A percentile compares a stretch with the other conserved stretches of the same genome.
These are phyloP conservation scores for Erodium maritimum DNA, from an alignment of 345 rosid species.

Conservation along the genomic window DNA sequence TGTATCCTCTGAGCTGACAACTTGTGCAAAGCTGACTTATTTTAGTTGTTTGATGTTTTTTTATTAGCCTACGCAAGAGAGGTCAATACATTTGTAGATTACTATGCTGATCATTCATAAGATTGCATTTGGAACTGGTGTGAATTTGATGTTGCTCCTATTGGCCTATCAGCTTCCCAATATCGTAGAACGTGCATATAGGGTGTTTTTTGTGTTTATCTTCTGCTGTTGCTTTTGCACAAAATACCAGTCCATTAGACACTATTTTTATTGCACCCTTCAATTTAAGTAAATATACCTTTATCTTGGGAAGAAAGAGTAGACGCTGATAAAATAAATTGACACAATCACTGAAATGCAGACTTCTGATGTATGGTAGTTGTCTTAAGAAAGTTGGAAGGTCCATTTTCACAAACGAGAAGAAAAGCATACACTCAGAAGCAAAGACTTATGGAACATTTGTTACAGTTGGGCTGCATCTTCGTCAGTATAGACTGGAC, in stretches of 20 bases:
- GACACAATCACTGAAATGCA: conserved; percentile 24
- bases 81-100: not conserved
- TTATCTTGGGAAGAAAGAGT: not conserved
- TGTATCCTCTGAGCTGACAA: not conserved
- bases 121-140: no score
- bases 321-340: not conserved
- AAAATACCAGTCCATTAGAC: no score
- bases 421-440: conserved; percentile 15
- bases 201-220: not conserved
- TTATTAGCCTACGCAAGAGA: not conserved
- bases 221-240: not conserved
- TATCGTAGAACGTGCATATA: not conserved
- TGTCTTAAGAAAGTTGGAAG: conserved; percentile 21
- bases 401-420: conserved; percentile 18
- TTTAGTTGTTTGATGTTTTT: not conserved
- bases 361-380: conserved; percentile 37
- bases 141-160: no score
- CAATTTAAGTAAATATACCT: not conserved
- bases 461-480: conserved; percentile 28
- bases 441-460: conserved; percentile 24
- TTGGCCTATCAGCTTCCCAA: not conserved
- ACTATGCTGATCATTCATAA: no score
- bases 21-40: not conserved
- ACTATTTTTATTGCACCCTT: not conserved
- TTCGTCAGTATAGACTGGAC: conserved; percentile 26